phyloP scores from a whole-genome alignment of 805 yeast species.

The Myxozyma kluyveri region DNA sequence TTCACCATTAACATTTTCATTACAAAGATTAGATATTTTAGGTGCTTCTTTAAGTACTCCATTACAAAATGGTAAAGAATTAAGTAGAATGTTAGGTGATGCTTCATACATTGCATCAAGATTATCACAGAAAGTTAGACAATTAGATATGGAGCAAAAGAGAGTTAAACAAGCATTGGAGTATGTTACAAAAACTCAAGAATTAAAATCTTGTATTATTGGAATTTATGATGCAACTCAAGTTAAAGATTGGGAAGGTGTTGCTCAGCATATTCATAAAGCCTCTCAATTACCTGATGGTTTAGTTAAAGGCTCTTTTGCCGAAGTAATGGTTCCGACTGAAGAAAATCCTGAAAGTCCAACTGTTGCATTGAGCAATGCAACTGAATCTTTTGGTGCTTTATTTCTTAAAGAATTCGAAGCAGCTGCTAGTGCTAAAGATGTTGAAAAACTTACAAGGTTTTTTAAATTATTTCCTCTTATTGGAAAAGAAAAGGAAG shows the following conservation, averaged over 20 bases:
- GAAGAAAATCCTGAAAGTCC: constrained; percentile 84
- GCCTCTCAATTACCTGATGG: constrained; percentile 55
- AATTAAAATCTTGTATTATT: constrained; percentile 62
- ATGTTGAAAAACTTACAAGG: constrained; percentile 68
- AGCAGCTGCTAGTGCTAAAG: constrained; percentile 61
- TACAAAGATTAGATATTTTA: constrained; percentile 35
- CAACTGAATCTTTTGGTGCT: constrained; percentile 57
- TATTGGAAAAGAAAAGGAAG: constrained; percentile 66
- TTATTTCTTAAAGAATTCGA: constrained; percentile 63
- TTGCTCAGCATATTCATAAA: constrained; percentile 57
- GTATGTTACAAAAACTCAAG: constrained; percentile 64
- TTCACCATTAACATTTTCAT: constrained; percentile 21
- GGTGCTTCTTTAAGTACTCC: constrained; percentile 35
- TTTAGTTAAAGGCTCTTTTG: constrained; percentile 62
- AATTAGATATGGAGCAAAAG: constrained; percentile 66
- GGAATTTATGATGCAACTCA: constrained; percentile 69
- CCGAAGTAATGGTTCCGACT: constrained; percentile 79
- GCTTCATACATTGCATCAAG: constrained; percentile 65
- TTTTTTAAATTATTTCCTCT: constrained; percentile 86
- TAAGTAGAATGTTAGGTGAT: constrained; percentile 52
- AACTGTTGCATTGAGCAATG: constrained; percentile 49
- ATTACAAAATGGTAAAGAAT: constrained; percentile 56
- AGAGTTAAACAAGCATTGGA: constrained; percentile 60
- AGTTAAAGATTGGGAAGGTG: constrained; percentile 67
- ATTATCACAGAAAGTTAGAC: constrained; percentile 66